Evolutionary conservation across 2,329 filamentous ascomycete species (phyloP), one percentile per base, ranked within the genome.

Genomic region (Diplocarpon mali): DNA sequence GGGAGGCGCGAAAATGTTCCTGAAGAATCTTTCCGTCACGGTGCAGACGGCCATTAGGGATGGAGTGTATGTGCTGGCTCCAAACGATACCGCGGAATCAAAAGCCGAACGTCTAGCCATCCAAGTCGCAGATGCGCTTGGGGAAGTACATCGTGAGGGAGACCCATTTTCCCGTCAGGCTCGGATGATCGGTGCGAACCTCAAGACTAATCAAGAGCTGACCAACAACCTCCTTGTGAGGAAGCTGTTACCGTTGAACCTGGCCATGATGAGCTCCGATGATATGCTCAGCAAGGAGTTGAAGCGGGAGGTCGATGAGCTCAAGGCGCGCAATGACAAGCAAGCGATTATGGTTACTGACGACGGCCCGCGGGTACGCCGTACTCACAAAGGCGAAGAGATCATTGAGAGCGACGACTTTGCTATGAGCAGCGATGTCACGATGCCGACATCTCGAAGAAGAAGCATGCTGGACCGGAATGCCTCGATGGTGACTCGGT

Each of bases 311-410:
- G 83, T 78, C 17, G 83, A 83, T 13, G 78, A 81, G 55, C 80
- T 90, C 72, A 83, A 84, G 62, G 83, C 85, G 40, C 75, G 78
- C 49, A 78, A 80, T 0, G 85, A 92, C 59, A 85, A 88, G 57
- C 85, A 90, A 62, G 85, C 90, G 37, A 89, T 92, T 38, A 80
- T 90, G 48, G 76, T 86, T 12, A 77, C 85, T 15, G 78, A 84
- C 14, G 73, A 58, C 39, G 87, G 77, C 1, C 84, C 89, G 3
- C 79, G 88, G 2, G 81, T 95, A 45, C 77, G 88, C 57, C 80
- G 85, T 54, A 95, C 90, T 2, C 90, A 96, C 68, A 96, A 96
- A 64, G 92, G 92, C 11, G 89, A 95, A 47, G 92, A 96, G 61
- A 65, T 95, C 13, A 74, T 96, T 13, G 88, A 90, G 50, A 79